Evolutionary conservation across 2,329 filamentous ascomycete genomes (phyloP).

Genomic region (Moelleriella libera): DNA sequence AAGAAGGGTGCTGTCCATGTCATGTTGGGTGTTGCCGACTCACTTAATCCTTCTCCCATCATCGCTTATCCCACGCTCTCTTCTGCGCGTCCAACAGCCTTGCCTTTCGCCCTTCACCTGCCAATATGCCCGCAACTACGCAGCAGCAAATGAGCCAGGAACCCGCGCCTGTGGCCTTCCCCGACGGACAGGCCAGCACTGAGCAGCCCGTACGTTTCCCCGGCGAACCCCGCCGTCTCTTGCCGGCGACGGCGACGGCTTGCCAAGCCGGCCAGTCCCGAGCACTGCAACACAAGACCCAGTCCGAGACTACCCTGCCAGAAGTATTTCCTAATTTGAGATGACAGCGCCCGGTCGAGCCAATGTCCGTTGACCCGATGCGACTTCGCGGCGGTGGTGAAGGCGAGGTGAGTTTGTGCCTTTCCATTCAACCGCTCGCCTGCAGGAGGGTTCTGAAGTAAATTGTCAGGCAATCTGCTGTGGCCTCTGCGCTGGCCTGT

Average conservation of each 20-base stretch:
- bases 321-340: neutral
- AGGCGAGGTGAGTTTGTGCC: slow-evolving; percentile 16
- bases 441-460: neutral
- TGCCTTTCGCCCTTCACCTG: neutral
- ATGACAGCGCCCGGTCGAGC: slow-evolving; percentile 17
- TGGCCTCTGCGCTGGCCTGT: slow-evolving; percentile 23
- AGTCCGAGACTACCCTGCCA: neutral
- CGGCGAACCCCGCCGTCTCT: neutral
- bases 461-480: slow-evolving; percentile 22
- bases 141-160: slow-evolving; percentile 17
- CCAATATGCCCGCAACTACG: slow-evolving; percentile 4
- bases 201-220: slow-evolving; percentile 19
- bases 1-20: too few relatives aligned
- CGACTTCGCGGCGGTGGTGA: slow-evolving; percentile 21
- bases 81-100: too few relatives aligned
- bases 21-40: too few relatives aligned
- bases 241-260: neutral
- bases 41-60: neutral
- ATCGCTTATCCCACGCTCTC: neutral
- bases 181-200: slow-evolving; percentile 12
- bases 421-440: neutral
- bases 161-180: slow-evolving; percentile 15
- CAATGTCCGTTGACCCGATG: slow-evolving; percentile 18
- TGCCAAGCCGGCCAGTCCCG: neutral
- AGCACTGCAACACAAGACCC: neutral